Percentiles rank a stretch among this genome's conserved stretches.
Conservation (phyloP, 768 basidiomycete genomes). For the Amanita fuliginea region DNA sequence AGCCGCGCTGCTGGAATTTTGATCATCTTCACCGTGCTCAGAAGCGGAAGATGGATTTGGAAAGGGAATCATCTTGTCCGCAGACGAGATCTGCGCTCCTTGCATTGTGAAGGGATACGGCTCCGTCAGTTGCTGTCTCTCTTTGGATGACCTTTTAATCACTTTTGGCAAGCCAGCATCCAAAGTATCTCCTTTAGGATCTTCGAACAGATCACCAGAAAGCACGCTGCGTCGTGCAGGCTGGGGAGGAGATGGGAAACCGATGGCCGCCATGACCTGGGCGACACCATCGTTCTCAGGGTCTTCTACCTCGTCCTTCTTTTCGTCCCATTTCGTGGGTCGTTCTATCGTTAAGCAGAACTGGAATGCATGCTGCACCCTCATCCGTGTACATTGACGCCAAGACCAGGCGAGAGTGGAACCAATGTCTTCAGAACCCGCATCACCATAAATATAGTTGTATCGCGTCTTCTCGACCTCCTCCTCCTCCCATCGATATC, state of each 20-base stretch:
- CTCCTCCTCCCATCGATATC: constrained; percentile 78
- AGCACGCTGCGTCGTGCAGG: constrained; percentile 50
- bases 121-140: constrained; percentile 33
- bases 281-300: constrained; percentile 37
- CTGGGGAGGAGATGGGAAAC: constrained; percentile 38
- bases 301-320: constrained; percentile 14
- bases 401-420: constrained; percentile 64
- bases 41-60: constrained; percentile 39
- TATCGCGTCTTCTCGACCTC: constrained; percentile 46
- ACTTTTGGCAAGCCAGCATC: constrained; percentile 13
- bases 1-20: constrained; percentile 16
- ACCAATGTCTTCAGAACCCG: constrained; percentile 26
- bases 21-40: constrained; percentile 22
- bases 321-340: constrained; percentile 23
- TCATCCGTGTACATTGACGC: constrained; percentile 56
- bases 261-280: constrained; percentile 44
- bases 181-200: constrained; percentile 22
- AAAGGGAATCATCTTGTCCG: constrained; percentile 55
- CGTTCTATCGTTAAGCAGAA: constrained; percentile 47
- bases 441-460: constrained; percentile 35
- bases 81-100: constrained; percentile 49
- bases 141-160: constrained; percentile 34
- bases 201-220: constrained; percentile 53
- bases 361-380: constrained; percentile 73
- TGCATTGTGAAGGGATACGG: constrained; percentile 67